Conservation (phyloP, 768 basidiomycete species). For the Tulasnella sp. region DNA sequence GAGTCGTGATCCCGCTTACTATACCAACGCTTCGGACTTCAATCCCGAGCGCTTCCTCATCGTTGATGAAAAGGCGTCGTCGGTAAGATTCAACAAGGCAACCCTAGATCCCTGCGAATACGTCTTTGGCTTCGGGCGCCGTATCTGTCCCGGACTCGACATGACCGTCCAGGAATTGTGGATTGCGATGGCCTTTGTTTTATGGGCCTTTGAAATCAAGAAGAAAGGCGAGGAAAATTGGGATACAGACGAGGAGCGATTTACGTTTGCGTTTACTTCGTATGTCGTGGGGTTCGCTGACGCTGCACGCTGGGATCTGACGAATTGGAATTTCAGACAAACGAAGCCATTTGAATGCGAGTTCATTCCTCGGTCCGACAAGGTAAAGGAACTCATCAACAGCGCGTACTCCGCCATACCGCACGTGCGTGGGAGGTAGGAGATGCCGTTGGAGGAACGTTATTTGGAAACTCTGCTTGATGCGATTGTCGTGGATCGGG, state of each 20-base stretch:
- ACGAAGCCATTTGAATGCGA: neutral
- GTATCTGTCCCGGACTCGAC: constrained; percentile 24
- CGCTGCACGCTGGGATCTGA: neutral
- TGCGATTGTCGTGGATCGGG: too few species aligned
- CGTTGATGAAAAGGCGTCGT: neutral
- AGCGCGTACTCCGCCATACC: neutral
- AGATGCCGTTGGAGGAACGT: too few species aligned
- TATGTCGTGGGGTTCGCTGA: neutral
- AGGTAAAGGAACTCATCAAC: neutral
- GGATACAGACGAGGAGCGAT: neutral
- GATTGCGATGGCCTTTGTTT: constrained; percentile 8
- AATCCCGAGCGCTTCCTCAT: constrained; percentile 26
- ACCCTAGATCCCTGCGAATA: constrained; percentile 2
- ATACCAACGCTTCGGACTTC: constrained; percentile 24
- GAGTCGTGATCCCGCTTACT: constrained; percentile 18
- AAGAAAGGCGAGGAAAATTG: constrained; percentile 1
- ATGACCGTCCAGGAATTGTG: neutral
- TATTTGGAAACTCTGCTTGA: too few species aligned
- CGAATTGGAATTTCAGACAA: neutral
- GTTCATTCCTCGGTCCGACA: neutral
- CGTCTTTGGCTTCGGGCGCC: constrained; percentile 23
- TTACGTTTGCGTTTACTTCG: neutral
- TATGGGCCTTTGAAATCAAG: constrained; percentile 14
- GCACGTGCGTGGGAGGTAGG: too few species aligned
- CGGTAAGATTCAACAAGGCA: neutral